phyloP scores from a whole-genome alignment of 257 asterid genomes.

The Nicotiana noctiflora region DNA sequence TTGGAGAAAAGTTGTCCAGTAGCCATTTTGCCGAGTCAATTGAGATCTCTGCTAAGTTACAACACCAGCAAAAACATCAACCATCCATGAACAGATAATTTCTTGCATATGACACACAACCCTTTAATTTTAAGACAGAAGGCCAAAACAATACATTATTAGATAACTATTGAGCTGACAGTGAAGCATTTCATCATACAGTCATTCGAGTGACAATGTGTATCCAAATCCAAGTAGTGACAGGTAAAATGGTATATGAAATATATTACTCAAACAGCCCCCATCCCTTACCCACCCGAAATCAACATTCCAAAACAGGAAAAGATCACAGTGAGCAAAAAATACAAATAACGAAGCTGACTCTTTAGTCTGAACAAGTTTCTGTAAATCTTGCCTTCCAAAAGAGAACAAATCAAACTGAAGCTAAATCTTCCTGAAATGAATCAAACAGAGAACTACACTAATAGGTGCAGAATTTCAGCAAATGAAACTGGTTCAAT shows the following conservation, averaged over 20 bases:
- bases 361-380: background rate
- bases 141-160: background rate
- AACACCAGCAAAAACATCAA: constrained; percentile 15
- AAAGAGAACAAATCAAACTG: background rate
- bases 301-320: background rate
- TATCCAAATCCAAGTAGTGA: background rate
- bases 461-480: background rate
- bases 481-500: background rate
- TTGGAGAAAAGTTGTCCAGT: constrained; percentile 90
- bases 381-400: background rate
- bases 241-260: background rate
- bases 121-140: background rate
- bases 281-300: background rate
- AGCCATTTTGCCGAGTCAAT: constrained; percentile 54
- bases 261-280: background rate
- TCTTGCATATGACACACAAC: background rate
- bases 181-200: background rate
- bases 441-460: background rate
- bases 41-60: constrained; percentile 30
- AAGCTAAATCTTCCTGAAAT: background rate
- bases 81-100: background rate
- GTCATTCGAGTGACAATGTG: background rate
- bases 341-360: background rate
- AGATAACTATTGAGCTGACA: background rate
- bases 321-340: background rate